Percentiles rank a stretch among this genome's conserved stretches.
Evolutionary conservation across 1,284 basidiomycete genomes (phyloP).

Genomic region (Leccinum ponderosum): DNA sequence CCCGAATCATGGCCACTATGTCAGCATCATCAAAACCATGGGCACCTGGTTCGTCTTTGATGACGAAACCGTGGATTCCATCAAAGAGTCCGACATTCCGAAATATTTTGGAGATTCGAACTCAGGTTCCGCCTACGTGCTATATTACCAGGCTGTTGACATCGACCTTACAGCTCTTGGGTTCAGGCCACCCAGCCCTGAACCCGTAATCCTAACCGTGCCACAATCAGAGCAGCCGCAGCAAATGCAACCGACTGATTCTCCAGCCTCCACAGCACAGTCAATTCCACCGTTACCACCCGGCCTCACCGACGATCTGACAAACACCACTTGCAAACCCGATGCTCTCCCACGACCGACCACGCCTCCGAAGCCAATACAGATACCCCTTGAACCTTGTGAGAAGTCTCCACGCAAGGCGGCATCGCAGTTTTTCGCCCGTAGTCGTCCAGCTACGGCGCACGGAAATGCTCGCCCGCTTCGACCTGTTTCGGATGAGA

Average conservation of each 20-base stretch:
- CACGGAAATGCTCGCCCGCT: slow-evolving; percentile 11
- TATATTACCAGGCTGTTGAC: slow-evolving; percentile 96
- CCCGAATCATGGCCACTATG: slow-evolving; percentile 96
- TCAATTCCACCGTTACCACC: slow-evolving; percentile 46
- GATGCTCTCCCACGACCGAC: slow-evolving; percentile 30
- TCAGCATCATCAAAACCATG: slow-evolving; percentile 88
- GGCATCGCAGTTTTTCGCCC: slow-evolving; percentile 18
- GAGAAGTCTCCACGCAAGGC: slow-evolving; percentile 29
- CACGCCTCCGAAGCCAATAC: slow-evolving; percentile 20
- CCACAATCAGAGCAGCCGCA: slow-evolving; percentile 15
- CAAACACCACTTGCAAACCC: slow-evolving; percentile 35
- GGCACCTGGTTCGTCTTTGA: slow-evolving; percentile 94
- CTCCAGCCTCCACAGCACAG: slow-evolving; percentile 29
- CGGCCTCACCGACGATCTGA: slow-evolving; percentile 45
- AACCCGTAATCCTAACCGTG: slow-evolving; percentile 22
- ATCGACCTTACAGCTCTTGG: slow-evolving; percentile 74
- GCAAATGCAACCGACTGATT: slow-evolving; percentile 20
- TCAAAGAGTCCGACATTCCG: slow-evolving; percentile 88
- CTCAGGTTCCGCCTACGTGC: slow-evolving; percentile 91
- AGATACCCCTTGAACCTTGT: slow-evolving; percentile 13
- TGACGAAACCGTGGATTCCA: slow-evolving; percentile 88
- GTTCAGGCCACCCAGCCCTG: slow-evolving; percentile 40
- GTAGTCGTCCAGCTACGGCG: slow-evolving; percentile 12
- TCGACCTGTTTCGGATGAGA: slow-evolving; percentile 15
- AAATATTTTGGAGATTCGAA: slow-evolving; percentile 94